Evolutionary conservation across 257 asterid species (phyloP).

Genomic region (Anisodus tanguticus): DNA sequence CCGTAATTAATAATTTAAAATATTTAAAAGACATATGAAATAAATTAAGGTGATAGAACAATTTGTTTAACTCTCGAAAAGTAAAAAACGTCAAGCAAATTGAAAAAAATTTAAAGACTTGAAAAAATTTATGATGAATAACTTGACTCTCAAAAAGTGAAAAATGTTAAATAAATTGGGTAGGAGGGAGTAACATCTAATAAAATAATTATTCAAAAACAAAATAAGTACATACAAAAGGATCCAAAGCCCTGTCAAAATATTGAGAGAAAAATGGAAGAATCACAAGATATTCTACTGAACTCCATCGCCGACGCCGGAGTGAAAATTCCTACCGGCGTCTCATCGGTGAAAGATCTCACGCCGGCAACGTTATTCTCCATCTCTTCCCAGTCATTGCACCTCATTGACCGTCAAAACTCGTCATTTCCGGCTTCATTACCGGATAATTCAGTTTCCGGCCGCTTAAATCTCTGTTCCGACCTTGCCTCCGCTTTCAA

Average conservation of each 20-base stretch:
- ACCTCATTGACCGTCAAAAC: constrained; percentile 42
- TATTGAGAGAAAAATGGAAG: constrained; percentile 44
- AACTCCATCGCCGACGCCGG: constrained; percentile 59
- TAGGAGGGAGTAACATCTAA: too few relatives aligned
- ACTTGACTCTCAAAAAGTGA: too few relatives aligned
- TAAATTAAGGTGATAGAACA: too few relatives aligned
- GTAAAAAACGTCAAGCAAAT: too few relatives aligned
- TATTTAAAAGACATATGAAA: too few relatives aligned
- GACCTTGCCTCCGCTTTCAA: constrained; percentile 58
- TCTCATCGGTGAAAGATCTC: constrained; percentile 54
- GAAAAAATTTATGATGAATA: too few relatives aligned
- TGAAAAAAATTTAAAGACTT: too few relatives aligned
- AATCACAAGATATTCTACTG: constrained; percentile 62
- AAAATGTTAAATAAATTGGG: too few relatives aligned
- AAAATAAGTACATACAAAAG: not conserved
- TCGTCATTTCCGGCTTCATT: constrained; percentile 48
- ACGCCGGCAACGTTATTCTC: constrained; percentile 53
- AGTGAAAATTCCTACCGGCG: constrained; percentile 53
- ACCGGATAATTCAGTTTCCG: constrained; percentile 60
- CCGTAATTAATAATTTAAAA: too few relatives aligned
- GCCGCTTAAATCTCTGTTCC: constrained; percentile 54
- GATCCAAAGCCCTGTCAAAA: constrained; percentile 21
- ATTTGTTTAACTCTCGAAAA: too few relatives aligned
- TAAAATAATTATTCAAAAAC: too few relatives aligned
- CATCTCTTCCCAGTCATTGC: constrained; percentile 53